Evolutionary conservation across 768 basidiomycete genomes (phyloP), one percentile per base, ranked within the genome.

Genomic region (Grammothele lineata): DNA sequence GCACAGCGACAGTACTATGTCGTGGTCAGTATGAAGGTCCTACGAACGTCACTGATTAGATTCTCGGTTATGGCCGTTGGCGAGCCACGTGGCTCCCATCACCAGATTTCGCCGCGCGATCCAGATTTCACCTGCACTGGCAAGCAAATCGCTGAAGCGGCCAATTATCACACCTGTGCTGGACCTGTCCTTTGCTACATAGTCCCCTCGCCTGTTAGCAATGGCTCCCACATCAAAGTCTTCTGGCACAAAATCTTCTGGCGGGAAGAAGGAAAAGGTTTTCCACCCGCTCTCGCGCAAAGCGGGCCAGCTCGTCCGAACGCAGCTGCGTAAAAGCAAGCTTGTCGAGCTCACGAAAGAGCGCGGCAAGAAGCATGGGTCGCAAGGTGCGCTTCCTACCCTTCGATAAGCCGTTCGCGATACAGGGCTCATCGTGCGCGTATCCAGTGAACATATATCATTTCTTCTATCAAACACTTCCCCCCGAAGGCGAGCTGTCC

Each of bases 271-370:
- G 66, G 87, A 88, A 59, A 92, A 92, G 57, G 56, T 91, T 9
- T 85, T 84, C 53, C 90, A 92, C 61, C 90, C 90, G 4, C 73
- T 83, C 38, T 92, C 90, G 18, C 75, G 90, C 51, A 92, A 92
- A 67, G 90, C 90, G 2, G 80, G 74, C 11, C 88, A 91, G 59
- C 71, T 90, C 12, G 70, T 76, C 14, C 78, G 88, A 18, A 73
- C 77, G 46, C 77, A 82, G 19, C 62, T 87, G 32, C 76, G 90
- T 51, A 87, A 87, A 56, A 72, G 73, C 18, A 89, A 82, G 61
- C 70, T 92, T 15, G 73, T 73, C 11, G 75, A 76, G 47, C 69
- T 77, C 4, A 68, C 75, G 8, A 70, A 70, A 7, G 81, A 80
- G 55, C 75, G 87, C 21, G 61, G 62, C 4, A 74, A 82, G 59